Evolutionary conservation across 805 yeast genomes (phyloP).

Genomic region (Sugiyamaella lignohabitans): DNA sequence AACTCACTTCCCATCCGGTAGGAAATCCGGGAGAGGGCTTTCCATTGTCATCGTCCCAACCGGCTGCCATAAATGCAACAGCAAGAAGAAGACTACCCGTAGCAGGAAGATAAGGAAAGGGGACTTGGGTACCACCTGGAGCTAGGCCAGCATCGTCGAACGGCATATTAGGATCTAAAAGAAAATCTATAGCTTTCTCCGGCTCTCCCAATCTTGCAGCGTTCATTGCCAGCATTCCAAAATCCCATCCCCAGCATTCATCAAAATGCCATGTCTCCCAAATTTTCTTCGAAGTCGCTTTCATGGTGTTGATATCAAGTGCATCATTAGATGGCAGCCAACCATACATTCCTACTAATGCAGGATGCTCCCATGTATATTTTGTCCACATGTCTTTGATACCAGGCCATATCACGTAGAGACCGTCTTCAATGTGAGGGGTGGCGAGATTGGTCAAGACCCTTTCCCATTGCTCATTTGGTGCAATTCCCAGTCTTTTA

Average conservation of each 20-base stretch:
- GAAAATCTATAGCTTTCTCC: slow-evolving; percentile 2
- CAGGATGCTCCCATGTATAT: slow-evolving; percentile 8
- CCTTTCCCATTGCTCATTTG: background rate
- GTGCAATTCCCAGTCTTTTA: background rate
- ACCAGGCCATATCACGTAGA: slow-evolving; percentile 8
- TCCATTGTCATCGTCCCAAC: slow-evolving; percentile 4
- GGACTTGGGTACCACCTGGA: slow-evolving; percentile 7
- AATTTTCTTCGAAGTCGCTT: slow-evolving; percentile 2
- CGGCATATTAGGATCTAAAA: slow-evolving; percentile 2
- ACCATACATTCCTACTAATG: slow-evolving; percentile 7
- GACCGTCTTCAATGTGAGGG: slow-evolving; percentile 1
- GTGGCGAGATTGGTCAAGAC: background rate
- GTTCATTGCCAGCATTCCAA: slow-evolving; percentile 9
- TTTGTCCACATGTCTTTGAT: slow-evolving; percentile 9
- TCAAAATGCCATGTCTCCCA: slow-evolving; percentile 11
- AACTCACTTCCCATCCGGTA: background rate
- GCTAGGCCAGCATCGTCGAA: slow-evolving; percentile 8
- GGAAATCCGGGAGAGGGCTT: slow-evolving; percentile 5
- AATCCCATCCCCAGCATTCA: slow-evolving; percentile 10
- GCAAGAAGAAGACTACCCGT: slow-evolving; percentile 6
- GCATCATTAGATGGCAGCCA: slow-evolving; percentile 4
- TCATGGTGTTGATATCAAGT: slow-evolving; percentile 2
- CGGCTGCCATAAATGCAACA: slow-evolving; percentile 8
- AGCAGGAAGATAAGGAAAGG: slow-evolving; percentile 8
- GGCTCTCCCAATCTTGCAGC: slow-evolving; percentile 8